Evolutionary conservation across 768 basidiomycete species (phyloP), one percentile per base, ranked within the genome.

Genomic region (Gymnopilus junonius): DNA sequence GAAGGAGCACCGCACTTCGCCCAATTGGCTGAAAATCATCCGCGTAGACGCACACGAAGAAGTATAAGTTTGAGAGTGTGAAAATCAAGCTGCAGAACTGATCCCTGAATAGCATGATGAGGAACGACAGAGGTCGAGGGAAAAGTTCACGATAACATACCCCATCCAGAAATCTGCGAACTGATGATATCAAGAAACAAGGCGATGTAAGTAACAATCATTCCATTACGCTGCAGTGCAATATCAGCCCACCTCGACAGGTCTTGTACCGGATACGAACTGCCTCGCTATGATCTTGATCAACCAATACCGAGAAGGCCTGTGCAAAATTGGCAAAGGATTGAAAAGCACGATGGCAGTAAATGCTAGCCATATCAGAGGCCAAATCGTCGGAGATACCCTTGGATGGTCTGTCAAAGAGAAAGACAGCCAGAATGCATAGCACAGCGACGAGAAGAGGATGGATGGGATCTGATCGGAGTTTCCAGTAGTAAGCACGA

Each of bases 81-180:
- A 91, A 96, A 6, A 83, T 75, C 42, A 97, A 80, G 66, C 91
- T 94, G 76, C 91, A 93, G 69, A 92, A 84, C 67, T 94, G 92
- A 70, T 95, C 93, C 14, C 92, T 93, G 69, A 8, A 35, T 32
- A 5, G 34, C 17, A n/a, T 32, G 12, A 32, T 35, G n/a, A 37
- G 20, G 8, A 48, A 61, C n/a, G 8, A 39, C 37, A 4, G 31
- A 35, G 21, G 23, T 65, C 21, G 8, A 25, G 53, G 45, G 32
- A 54, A 40, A 55, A n/a, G 21, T 37, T 54, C 23, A 53, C 50
- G 46, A 51, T 43, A 27, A 71, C 84, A 58, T 74, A 92, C 91
- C 92, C 93, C 73, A 94, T 81, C 93, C 93, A 95, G 86, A 94
- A 93, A 80, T 94, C 93, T 15, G 88, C 76, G 72, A 95, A 95